Percentiles rank a stretch among this genome's conserved stretches.
Conservation (phyloP, 306 rosid species). For the Vigna angularis region DNA sequence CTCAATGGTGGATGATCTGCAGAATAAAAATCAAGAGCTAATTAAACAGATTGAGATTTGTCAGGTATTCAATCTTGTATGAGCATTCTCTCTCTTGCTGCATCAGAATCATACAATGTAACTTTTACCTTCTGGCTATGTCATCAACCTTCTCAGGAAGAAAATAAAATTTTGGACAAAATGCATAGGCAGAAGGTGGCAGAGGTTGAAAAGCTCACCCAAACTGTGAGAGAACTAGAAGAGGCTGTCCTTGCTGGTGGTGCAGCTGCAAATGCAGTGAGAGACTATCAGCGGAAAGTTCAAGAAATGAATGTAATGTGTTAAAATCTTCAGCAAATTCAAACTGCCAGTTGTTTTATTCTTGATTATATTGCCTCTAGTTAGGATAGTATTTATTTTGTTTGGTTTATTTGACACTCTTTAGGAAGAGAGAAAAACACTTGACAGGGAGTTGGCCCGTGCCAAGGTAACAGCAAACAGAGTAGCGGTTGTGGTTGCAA, state of each 20-base stretch:
- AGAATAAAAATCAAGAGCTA: constrained; percentile 97
- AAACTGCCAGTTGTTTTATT: neutral
- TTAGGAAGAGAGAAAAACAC: constrained; percentile 80
- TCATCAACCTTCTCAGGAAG: constrained; percentile 68
- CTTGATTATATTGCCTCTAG: constrained; percentile 24
- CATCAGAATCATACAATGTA: constrained; percentile 15
- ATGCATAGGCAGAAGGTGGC: constrained; percentile 97
- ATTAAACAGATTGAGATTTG: constrained; percentile 98
- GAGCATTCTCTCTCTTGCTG: constrained; percentile 10
- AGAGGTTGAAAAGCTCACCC: constrained; percentile 96
- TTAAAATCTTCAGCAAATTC: constrained; percentile 18
- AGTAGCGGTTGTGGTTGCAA: constrained; percentile 91
- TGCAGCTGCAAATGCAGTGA: constrained; percentile 97
- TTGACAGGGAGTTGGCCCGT: constrained; percentile 94
- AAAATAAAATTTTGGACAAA: constrained; percentile 91
- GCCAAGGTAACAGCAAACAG: constrained; percentile 87
- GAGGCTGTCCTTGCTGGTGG: constrained; percentile 99
- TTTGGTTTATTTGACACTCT: constrained; percentile 21
- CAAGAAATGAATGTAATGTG: constrained; percentile 83
- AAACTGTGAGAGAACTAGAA: constrained; percentile 93
- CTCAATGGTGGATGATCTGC: constrained; percentile 99
- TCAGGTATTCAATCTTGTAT: constrained; percentile 65
- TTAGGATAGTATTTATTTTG: constrained; percentile 17
- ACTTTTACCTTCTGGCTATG: constrained; percentile 19
- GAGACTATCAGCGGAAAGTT: constrained; percentile 95